phyloP scores from a whole-genome alignment of 805 yeast species.

The Metschnikowia kofuensis region DNA sequence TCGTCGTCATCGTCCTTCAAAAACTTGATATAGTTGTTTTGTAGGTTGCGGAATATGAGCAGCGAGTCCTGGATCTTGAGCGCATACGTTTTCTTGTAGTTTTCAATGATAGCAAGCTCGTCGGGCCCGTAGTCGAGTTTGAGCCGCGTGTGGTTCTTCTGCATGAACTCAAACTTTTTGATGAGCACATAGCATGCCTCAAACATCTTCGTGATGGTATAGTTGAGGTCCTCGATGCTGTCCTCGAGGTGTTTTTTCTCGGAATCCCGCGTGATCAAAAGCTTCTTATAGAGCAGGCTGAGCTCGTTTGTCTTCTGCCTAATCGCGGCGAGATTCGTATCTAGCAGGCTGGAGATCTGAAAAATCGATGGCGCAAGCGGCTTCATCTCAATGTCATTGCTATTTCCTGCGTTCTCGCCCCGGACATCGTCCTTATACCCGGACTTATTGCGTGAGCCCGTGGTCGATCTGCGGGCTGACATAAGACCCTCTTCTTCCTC shows the following conservation, averaged over 20 bases:
- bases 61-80: constrained; percentile 76
- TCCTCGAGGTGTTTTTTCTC: constrained; percentile 76
- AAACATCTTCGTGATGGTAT: constrained; percentile 67
- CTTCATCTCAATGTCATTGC: constrained; percentile 51
- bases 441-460: neutral
- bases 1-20: constrained; percentile 77
- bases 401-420: constrained; percentile 16
- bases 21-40: constrained; percentile 82
- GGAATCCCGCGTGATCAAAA: constrained; percentile 81
- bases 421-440: constrained; percentile 9
- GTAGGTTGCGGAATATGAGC: constrained; percentile 78
- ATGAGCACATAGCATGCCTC: constrained; percentile 77
- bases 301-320: constrained; percentile 55
- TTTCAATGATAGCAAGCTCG: constrained; percentile 67
- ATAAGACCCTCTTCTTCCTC: constrained; percentile 65
- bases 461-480: constrained; percentile 21
- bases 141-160: constrained; percentile 39
- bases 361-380: constrained; percentile 76
- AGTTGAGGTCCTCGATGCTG: constrained; percentile 75
- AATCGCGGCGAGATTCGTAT: constrained; percentile 54
- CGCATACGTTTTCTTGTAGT: constrained; percentile 83
- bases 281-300: constrained; percentile 70
- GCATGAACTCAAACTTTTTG: constrained; percentile 53
- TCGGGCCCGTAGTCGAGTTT: constrained; percentile 38
- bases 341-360: constrained; percentile 70